Conservation (phyloP, 495 filamentous ascomycete genomes). For the Aspergillus sclerotioniger region DNA sequence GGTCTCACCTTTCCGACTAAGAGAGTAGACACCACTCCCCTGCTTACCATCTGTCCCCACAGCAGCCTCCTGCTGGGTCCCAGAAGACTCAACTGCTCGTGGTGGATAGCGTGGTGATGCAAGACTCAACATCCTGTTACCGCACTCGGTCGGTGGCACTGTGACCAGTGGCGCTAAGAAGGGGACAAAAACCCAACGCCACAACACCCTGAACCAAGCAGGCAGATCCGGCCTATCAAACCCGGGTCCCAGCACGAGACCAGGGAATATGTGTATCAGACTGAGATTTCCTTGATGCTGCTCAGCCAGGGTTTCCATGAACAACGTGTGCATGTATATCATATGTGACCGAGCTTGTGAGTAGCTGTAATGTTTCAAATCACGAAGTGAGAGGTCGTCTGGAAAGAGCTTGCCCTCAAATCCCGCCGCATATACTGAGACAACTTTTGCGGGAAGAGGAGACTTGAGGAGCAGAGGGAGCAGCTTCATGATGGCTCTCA, state of each 20-base stretch:
- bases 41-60: slow-evolving; percentile 6
- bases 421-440: slow-evolving; percentile 8
- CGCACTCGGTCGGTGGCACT: slow-evolving; percentile 2
- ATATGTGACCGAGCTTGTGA: slow-evolving; percentile 9
- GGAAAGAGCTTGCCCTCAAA: slow-evolving; percentile 6
- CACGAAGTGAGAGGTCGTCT: slow-evolving; percentile 9
- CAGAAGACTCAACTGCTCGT: not conserved
- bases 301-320: slow-evolving; percentile 6
- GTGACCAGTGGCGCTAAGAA: not conserved
- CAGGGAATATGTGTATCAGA: slow-evolving; percentile 9
- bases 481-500: slow-evolving; percentile 5
- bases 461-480: slow-evolving; percentile 8
- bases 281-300: slow-evolving; percentile 2
- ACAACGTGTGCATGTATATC: slow-evolving; percentile 11
- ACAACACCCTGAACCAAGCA: slow-evolving; percentile 3
- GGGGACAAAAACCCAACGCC: slow-evolving; percentile 6
- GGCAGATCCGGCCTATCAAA: slow-evolving; percentile 6
- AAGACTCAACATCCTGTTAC: slow-evolving; percentile 2
- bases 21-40: slow-evolving; percentile 8
- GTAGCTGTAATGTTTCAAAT: slow-evolving; percentile 2
- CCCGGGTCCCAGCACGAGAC: slow-evolving; percentile 7
- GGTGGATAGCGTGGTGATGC: slow-evolving; percentile 2
- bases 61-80: not conserved
- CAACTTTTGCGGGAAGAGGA: slow-evolving; percentile 1
- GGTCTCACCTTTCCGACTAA: slow-evolving; percentile 3